phyloP scores from a whole-genome alignment of 139 green algal genomes.

The Chlorella sp. region DNA sequence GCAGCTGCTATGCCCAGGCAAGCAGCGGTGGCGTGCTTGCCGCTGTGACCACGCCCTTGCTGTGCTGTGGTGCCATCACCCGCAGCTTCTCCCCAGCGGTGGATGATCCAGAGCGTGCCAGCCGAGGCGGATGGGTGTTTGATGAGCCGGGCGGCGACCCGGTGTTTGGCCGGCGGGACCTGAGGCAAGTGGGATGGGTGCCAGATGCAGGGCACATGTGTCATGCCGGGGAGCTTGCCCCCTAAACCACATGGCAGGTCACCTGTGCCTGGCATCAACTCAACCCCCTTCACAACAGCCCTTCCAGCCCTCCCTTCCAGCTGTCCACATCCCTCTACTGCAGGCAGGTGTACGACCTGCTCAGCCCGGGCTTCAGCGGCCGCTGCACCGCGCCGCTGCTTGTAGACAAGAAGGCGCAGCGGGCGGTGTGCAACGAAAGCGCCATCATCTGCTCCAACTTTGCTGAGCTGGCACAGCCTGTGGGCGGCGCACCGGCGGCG shows the following conservation, averaged over 20 bases:
- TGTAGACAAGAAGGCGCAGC: slow-evolving; percentile 63
- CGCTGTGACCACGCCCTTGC: background rate
- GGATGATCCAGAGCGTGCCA: slow-evolving; percentile 81
- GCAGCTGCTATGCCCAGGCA: background rate
- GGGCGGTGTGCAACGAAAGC: slow-evolving; percentile 85
- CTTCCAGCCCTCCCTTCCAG: background rate
- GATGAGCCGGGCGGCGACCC: slow-evolving; percentile 42
- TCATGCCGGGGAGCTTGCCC: too few species aligned
- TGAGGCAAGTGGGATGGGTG: slow-evolving; percentile 47
- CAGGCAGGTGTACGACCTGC: slow-evolving; percentile 85
- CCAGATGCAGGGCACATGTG: background rate
- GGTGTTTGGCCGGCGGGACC: slow-evolving; percentile 62
- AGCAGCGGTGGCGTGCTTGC: background rate
- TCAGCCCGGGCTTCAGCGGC: slow-evolving; percentile 71
- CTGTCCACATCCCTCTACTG: background rate
- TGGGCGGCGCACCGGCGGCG: slow-evolving; percentile 37
- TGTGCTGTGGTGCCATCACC: background rate
- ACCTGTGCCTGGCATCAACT: too few species aligned
- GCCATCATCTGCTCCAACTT: slow-evolving; percentile 77
- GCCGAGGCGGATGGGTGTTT: slow-evolving; percentile 80
- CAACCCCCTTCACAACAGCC: too few species aligned
- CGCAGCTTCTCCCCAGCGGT: slow-evolving; percentile 44
- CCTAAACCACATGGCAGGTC: too few species aligned
- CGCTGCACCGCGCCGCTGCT: slow-evolving; percentile 91
- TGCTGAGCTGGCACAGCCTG: slow-evolving; percentile 31